These are phyloP conservation scores for Solanum tarijense DNA, from an alignment of 257 asterid genomes.

Conservation along the genomic window DNA sequence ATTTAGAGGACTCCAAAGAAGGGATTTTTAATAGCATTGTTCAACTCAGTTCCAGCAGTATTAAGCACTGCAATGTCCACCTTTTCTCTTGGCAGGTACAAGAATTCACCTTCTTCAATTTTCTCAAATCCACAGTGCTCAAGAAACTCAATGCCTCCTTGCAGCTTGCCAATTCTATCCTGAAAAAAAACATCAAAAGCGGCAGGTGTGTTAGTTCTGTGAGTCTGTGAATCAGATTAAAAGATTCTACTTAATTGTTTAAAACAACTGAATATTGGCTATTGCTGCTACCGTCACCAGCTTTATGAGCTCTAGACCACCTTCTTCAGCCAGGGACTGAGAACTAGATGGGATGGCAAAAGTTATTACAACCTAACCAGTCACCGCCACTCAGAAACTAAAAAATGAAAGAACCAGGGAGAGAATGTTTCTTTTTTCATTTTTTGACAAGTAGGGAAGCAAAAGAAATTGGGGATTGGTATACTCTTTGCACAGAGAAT, in stretches of 20 bases:
- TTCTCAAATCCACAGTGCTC: conserved; percentile 91
- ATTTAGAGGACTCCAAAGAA: conserved; percentile 76
- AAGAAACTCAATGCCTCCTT: conserved; percentile 84
- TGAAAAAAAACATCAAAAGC: conserved; percentile 14
- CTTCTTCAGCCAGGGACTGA: not conserved
- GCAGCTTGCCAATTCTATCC: conserved; percentile 91
- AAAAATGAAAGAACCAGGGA: not conserved
- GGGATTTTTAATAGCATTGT: conserved; percentile 81
- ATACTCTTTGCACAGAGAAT: not conserved
- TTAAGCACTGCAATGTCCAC: conserved; percentile 77
- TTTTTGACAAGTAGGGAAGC: not conserved
- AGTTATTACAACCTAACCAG: not conserved
- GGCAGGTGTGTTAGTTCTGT: not conserved
- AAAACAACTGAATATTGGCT: not conserved
- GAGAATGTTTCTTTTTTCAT: not conserved
- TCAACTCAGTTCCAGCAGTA: conserved; percentile 85
- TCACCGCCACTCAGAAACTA: not conserved
- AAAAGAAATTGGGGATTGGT: not conserved
- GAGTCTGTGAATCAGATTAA: not conserved
- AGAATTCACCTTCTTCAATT: conserved; percentile 77
- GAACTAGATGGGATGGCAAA: not conserved
- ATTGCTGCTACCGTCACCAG: not conserved
- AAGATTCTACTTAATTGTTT: not conserved
- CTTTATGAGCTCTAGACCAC: not conserved
- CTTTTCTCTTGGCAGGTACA: conserved; percentile 69